A percentile compares a stretch with the other conserved stretches of the same genome.
Evolutionary conservation across 495 filamentous ascomycete genomes (phyloP).

Genomic region (Evernia prunastri): DNA sequence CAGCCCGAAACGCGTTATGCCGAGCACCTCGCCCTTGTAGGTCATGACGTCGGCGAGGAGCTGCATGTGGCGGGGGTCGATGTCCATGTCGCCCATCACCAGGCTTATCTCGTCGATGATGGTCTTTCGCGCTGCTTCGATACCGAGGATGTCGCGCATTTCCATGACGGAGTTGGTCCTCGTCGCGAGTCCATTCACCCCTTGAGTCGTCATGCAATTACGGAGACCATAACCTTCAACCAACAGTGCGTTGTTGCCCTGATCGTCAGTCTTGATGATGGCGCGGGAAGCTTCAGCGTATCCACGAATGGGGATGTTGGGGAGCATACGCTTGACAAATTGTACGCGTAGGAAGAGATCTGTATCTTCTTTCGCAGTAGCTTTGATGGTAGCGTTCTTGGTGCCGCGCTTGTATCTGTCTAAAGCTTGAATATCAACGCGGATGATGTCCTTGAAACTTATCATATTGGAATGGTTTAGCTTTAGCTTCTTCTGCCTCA

Average conservation of each 20-base stretch:
- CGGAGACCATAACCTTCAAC: constrained; percentile 92
- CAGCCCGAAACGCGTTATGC: constrained; percentile 93
- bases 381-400: constrained; percentile 30
- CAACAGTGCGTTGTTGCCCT: constrained; percentile 58
- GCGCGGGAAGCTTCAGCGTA: constrained; percentile 80
- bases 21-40: constrained; percentile 95
- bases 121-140: constrained; percentile 83
- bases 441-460: constrained; percentile 35
- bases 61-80: constrained; percentile 98
- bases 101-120: constrained; percentile 72
- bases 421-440: constrained; percentile 51
- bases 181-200: constrained; percentile 67
- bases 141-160: constrained; percentile 84
- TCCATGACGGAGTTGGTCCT: constrained; percentile 88
- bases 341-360: constrained; percentile 79
- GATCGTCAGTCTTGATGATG: constrained; percentile 74
- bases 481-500: constrained; percentile 72
- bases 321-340: constrained; percentile 73
- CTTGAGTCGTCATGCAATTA: constrained; percentile 84
- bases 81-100: constrained; percentile 90
- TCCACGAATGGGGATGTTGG: constrained; percentile 72
- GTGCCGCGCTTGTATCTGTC: constrained; percentile 41
- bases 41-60: constrained; percentile 99
- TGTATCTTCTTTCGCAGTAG: constrained; percentile 42
- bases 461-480: constrained; percentile 48